These are phyloP conservation scores for Cymbopogon flexuosus DNA, from an alignment of 202 grass and related monocot species.

Conservation along the genomic window DNA sequence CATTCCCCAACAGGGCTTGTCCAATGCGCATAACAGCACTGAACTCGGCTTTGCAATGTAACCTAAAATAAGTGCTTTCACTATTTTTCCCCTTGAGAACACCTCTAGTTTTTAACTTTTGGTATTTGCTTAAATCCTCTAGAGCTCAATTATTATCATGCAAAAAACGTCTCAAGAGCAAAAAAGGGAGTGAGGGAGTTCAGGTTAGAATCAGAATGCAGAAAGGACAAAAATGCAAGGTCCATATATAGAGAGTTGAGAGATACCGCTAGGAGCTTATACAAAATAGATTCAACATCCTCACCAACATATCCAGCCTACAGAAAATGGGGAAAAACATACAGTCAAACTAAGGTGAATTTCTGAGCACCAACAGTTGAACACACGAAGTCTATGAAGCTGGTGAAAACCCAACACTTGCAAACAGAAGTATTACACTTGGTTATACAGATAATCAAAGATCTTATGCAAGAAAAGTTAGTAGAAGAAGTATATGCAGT, in stretches of 20 bases:
- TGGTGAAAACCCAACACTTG: background rate
- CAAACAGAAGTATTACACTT: constrained; percentile 21
- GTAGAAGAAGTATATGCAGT: background rate
- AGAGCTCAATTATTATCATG: background rate
- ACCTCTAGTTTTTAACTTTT: background rate
- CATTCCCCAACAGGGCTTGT: background rate
- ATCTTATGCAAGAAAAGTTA: constrained; percentile 7
- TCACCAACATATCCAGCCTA: constrained; percentile 82
- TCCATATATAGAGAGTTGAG: background rate
- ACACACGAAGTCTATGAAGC: background rate
- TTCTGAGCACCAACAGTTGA: background rate
- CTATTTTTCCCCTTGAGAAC: background rate
- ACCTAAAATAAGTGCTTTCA: background rate
- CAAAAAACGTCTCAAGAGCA: background rate
- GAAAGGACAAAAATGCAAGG: background rate
- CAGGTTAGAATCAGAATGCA: constrained; percentile 14
- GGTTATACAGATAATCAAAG: background rate
- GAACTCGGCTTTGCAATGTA: background rate
- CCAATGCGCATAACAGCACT: background rate
- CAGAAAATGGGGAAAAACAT: background rate
- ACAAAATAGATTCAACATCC: constrained; percentile 68
- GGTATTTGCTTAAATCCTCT: background rate
- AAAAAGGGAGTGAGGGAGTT: background rate
- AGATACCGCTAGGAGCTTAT: constrained; percentile 65
- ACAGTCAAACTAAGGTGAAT: constrained; percentile 7